Evolutionary conservation across 495 filamentous ascomycete species (phyloP), one percentile per base, ranked within the genome.

Genomic region (Extremus antarcticus): DNA sequence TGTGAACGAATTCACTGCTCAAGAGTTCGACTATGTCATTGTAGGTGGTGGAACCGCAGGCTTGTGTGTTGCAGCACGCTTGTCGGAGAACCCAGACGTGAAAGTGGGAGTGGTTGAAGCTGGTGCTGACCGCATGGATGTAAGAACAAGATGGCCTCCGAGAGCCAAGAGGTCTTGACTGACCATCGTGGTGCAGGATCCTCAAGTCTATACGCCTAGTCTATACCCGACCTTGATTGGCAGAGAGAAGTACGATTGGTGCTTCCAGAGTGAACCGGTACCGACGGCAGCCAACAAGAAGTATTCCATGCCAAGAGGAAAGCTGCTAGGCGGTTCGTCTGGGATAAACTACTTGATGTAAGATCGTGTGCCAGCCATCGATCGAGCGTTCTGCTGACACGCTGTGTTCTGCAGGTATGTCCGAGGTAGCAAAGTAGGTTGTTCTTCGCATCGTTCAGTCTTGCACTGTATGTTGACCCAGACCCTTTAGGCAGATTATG

Each of bases 41-140:
- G 50, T 64, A 16, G 64, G 64, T 17, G 64, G 64, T 15, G 64
- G 64, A 15, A 64, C 64, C 2, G 55, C 64, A 1, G 64, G 62
- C 19, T 47, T 66, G n/a, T 56, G 55, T 22, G 47, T 66, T 24
- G 64, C 64, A 17, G 56, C 50, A 11, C 32, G 61, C 0, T 47
- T 66, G 10, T 53, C 64, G 11, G 64, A 64, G 43, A 55, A 66
- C 43, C 58, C 58, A 2, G 45, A 59, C 22, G 49, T 62, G 19
- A 54, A 43, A 15, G 64, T 66, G 17, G 62, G 40, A 16, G 64
- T 66, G 22, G 2, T 66, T 25, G 64, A 66, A 43, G 55, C 55
- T 9, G 64, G 64, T 2, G 19, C 41, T 20, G 56, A 65, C 47
- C 57, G 59, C 1, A 58, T 63, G 55, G 52, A 57, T 25, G 62